Evolutionary conservation across 768 basidiomycete genomes (phyloP).

Genomic region (Termitomyces heimii): DNA sequence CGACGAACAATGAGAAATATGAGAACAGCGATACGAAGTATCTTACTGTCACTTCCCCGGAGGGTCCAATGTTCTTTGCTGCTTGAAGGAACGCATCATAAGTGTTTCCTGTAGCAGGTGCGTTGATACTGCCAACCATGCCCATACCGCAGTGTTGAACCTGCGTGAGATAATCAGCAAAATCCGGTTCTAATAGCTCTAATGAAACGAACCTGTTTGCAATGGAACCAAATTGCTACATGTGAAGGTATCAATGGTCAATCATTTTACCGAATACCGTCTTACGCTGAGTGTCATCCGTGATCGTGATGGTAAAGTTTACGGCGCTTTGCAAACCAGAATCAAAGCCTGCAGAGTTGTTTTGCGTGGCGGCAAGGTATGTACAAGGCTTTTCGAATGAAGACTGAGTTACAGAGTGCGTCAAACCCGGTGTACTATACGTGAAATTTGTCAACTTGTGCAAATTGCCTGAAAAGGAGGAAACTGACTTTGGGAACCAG

Average conservation of each 20-base stretch:
- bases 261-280: not conserved
- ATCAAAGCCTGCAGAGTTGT: conserved; percentile 42
- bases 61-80: conserved; percentile 29
- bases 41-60: conserved; percentile 28
- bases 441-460: conserved; percentile 8
- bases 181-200: not conserved
- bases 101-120: conserved; percentile 38
- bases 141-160: conserved; percentile 42
- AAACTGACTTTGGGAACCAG: conserved; percentile 40
- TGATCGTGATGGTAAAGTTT: conserved; percentile 43
- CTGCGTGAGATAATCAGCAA: conserved; percentile 5
- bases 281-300: conserved; percentile 41
- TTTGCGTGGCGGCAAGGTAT: conserved; percentile 32
- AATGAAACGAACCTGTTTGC: conserved; percentile 30
- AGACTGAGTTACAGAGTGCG: conserved; percentile 54
- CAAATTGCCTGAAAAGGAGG: not conserved
- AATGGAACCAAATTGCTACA: conserved; percentile 53
- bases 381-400: conserved; percentile 49
- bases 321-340: conserved; percentile 36
- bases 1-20: not conserved
- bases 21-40: not conserved
- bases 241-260: not conserved
- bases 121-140: conserved; percentile 48
- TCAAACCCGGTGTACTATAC: conserved; percentile 26
- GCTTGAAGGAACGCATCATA: conserved; percentile 33